Percentiles rank a stretch among this genome's conserved stretches.
Evolutionary conservation across 306 rosid genomes (phyloP).

Genomic region (Hylodesmum podocarpum): DNA sequence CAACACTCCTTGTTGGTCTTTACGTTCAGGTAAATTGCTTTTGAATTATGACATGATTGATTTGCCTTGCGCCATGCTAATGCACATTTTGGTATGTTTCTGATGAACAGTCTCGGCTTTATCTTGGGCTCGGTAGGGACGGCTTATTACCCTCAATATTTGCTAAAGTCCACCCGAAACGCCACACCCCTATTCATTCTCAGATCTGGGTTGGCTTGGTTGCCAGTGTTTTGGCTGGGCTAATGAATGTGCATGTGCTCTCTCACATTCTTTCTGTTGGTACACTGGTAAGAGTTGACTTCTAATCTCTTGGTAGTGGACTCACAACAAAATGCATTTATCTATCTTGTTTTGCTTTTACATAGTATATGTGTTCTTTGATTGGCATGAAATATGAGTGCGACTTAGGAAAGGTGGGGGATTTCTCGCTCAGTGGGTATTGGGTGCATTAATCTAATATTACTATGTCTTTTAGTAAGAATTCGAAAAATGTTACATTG

Average conservation of each 20-base stretch:
- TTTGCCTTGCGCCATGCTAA: slow-evolving; percentile 33
- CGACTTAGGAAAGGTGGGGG: background rate
- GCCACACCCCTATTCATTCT: slow-evolving; percentile 86
- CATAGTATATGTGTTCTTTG: background rate
- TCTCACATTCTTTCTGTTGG: slow-evolving; percentile 97
- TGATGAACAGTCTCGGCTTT: slow-evolving; percentile 83
- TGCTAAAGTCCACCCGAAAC: slow-evolving; percentile 67
- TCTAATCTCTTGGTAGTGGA: slow-evolving; percentile 18
- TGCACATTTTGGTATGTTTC: slow-evolving; percentile 34
- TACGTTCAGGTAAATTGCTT: slow-evolving; percentile 83
- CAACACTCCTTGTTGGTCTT: slow-evolving; percentile 94
- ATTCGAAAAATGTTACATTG: background rate
- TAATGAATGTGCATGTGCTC: slow-evolving; percentile 74
- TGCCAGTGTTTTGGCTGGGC: slow-evolving; percentile 79
- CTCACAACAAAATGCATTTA: slow-evolving; percentile 4
- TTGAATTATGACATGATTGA: slow-evolving; percentile 30
- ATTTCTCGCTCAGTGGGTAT: slow-evolving; percentile 7
- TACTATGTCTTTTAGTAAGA: background rate
- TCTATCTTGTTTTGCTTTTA: slow-evolving; percentile 12
- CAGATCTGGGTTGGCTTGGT: slow-evolving; percentile 93
- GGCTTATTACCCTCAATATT: slow-evolving; percentile 86
- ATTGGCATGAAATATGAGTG: background rate
- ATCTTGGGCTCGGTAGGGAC: slow-evolving; percentile 98
- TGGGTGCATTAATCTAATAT: background rate
- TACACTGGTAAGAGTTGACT: slow-evolving; percentile 68